Evolutionary conservation across 768 basidiomycete genomes (phyloP), one percentile per base, ranked within the genome.

Genomic region (Hygrocybe coccinea): DNA sequence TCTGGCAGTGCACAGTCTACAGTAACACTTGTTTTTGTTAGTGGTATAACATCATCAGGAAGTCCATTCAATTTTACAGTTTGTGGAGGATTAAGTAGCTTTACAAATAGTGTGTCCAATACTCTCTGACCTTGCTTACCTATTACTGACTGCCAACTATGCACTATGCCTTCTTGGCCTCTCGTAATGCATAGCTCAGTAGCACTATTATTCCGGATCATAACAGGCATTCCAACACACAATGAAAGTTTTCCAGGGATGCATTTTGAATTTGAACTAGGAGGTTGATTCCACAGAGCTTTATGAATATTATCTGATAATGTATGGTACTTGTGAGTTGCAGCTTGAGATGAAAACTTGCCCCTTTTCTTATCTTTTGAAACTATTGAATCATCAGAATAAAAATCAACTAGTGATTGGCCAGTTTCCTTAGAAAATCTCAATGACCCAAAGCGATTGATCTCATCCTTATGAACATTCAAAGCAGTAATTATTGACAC

Each of bases 401-500:
- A 68, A 41, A 71, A 70, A 17, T 63, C 47, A 4, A 34, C 36
- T 0, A 73, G 46, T 1, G 29, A 29, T 29, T 29, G 29, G 22
- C 15, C 56, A 69, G 69, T 66, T 21, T 75, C 73, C n/a, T 34
- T 11, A 5, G 75, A 69, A 67, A 74, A 78, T 15, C 67, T 55
- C 12, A 50, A 8, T n/a, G 52, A 35, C 1, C 72, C 72, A 0
- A 70, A 4, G 9, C 59, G 17, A 61, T 78, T 78, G 0, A 76
- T 65, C 50, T 62, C 55, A 59, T 77, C 76, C 55, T 71, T 70
- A 21, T 71, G 64, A 10, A 61, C 29, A 65, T 76, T 77, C n/a
- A 58, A 57, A 3, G 66, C 64, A 2, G 72, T 75, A 25, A 79
- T 78, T 12, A 77, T 64, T 2, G 75, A 67, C 2, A 71, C 63